Base-by-base conservation (phyloP, 768 basidiomycete species). In the Mycena indigotica region DNA sequence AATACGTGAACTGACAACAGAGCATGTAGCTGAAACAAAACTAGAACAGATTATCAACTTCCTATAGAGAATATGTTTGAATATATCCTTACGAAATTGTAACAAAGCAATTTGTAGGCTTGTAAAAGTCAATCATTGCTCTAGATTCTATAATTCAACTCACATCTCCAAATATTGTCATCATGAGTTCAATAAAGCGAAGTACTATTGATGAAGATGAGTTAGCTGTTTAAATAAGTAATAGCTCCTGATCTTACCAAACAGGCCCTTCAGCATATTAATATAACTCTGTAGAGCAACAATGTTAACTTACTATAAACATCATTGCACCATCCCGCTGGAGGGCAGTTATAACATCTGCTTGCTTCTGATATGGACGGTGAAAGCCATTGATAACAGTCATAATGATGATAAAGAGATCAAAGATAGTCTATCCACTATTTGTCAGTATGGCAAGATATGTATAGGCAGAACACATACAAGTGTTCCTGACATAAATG, bases 1-100 rank as follows among this genome's bases (percentile, higher is more conserved):
- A 5, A 60, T 55, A 12, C 53, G 53, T 19, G 58, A 60, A 45
- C 25, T 55, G 25, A 51, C 50, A 26, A 60, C 39, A 17, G 58
- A 49, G 21, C 30, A 50, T 40, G 55, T 30, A 12, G 58, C 28
- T 54, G 53, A 60, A 23, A 60, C 46, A 5, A 60, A 19, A 13
- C 58, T 60, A 24, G n/a, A 15, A 4, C 17, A 17, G 23, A 39
- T 26, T 19, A 5, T 38, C 25, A 23, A 29, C 21, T 28, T 10
- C 17, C 25, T 28, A 28, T 6, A 5, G 6, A 23, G 25, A 17
- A 16, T 13, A 44, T 10, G 10, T 45, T 15, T n/a, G 19, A 15
- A n/a, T 10, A n/a, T 10, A 45, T 10, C 10, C 49, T 8, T 15
- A 50, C 35, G 39, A 32, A 29, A 51, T 3, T 16, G 38, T 41